Evolutionary conservation across 441 rosid species (phyloP).

Genomic region (Aquilaria agallochum): DNA sequence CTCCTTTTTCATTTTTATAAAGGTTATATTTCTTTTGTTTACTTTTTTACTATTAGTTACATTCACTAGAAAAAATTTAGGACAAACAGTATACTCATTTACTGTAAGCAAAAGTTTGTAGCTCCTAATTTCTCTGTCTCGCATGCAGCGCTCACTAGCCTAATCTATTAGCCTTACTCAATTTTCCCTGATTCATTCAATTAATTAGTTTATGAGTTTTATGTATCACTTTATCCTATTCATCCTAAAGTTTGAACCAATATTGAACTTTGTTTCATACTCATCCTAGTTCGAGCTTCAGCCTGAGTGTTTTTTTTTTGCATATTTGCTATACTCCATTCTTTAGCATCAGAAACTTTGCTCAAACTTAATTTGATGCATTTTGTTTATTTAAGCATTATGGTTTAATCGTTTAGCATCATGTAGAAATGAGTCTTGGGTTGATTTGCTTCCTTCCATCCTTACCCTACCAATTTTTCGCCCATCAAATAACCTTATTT

Average conservation of each 20-base stretch:
- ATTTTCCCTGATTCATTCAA: too few relatives aligned
- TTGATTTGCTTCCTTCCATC: too few relatives aligned
- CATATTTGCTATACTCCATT: neutral
- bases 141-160: constrained; percentile 27
- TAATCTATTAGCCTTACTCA: too few relatives aligned
- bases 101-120: too few relatives aligned
- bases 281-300: constrained; percentile 3
- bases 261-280: neutral
- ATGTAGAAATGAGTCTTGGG: too few relatives aligned
- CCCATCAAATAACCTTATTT: too few relatives aligned
- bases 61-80: too few relatives aligned
- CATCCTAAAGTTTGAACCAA: neutral
- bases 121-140: constrained; percentile 1
- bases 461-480: too few relatives aligned
- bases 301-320: neutral
- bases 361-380: neutral
- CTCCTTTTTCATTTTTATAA: too few relatives aligned
- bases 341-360: neutral
- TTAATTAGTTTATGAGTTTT: neutral
- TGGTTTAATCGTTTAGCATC: neutral
- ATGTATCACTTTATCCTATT: constrained; percentile 20
- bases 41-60: too few relatives aligned
- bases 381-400: neutral
- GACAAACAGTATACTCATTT: too few relatives aligned
- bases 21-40: too few relatives aligned